Evolutionary conservation across 345 rosid genomes (phyloP).

Genomic region (Aethionema arabicum): DNA sequence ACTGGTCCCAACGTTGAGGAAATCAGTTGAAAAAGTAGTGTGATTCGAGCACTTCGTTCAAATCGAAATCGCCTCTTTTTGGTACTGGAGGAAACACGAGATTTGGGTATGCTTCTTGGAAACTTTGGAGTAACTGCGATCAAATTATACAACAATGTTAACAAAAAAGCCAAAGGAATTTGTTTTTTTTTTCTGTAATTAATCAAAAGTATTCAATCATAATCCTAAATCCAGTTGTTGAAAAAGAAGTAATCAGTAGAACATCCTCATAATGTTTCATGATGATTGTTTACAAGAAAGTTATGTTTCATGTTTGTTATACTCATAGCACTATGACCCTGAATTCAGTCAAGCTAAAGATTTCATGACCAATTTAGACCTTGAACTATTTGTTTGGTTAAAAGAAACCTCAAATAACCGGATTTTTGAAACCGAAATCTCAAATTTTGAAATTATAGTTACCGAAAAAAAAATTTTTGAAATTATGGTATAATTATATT

Average conservation of each 20-base stretch:
- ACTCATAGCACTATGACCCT: neutral
- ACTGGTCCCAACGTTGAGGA: conserved; percentile 3
- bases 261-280: neutral
- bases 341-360: conserved; percentile 5
- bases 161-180: neutral
- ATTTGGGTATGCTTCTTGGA: conserved; percentile 65
- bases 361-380: neutral
- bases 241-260: conserved; percentile 12
- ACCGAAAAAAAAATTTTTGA: no score
- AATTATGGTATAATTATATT: no score
- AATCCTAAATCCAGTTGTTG: neutral
- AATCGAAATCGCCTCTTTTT: conserved; percentile 77
- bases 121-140: conserved; percentile 78
- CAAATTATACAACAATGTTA: conserved; percentile 29
- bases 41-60: conserved; percentile 70
- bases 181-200: neutral
- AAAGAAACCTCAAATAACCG: no score
- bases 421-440: no score
- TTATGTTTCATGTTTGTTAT: neutral
- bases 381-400: no score
- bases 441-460: no score
- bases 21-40: conserved; percentile 90
- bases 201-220: conserved; percentile 7
- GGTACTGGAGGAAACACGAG: conserved; percentile 83
- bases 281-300: neutral